phyloP scores from a whole-genome alignment of 768 basidiomycete species.

The Pulveroboletus sp. region DNA sequence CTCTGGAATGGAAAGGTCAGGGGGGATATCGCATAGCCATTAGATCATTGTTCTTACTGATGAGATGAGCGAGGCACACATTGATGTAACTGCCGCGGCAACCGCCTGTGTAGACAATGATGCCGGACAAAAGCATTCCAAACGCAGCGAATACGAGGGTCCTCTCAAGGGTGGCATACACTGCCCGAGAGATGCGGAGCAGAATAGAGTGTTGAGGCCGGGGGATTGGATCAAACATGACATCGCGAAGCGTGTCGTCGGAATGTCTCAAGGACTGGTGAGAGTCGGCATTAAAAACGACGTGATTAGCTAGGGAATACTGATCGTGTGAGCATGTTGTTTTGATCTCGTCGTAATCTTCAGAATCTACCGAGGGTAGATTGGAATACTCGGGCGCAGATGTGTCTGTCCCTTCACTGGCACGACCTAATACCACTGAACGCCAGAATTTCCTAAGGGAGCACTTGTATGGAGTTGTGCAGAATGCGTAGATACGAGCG shows the following conservation, averaged over 20 bases:
- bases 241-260: slow-evolving; percentile 53
- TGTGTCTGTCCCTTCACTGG: slow-evolving; percentile 28
- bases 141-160: slow-evolving; percentile 69
- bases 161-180: slow-evolving; percentile 57
- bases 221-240: slow-evolving; percentile 19
- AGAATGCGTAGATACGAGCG: slow-evolving; percentile 49
- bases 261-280: slow-evolving; percentile 43
- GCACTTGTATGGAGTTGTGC: slow-evolving; percentile 41
- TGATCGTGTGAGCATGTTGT: slow-evolving; percentile 30
- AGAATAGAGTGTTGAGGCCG: slow-evolving; percentile 26
- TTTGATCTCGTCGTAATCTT: slow-evolving; percentile 51
- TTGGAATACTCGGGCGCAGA: slow-evolving; percentile 49
- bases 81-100: slow-evolving; percentile 78
- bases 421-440: slow-evolving; percentile 51
- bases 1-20: slow-evolving; percentile 44
- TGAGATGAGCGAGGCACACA: slow-evolving; percentile 84
- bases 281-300: slow-evolving; percentile 48
- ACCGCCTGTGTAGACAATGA: slow-evolving; percentile 81
- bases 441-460: slow-evolving; percentile 52
- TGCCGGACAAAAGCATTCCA: slow-evolving; percentile 60
- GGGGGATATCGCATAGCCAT: background rate
- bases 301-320: slow-evolving; percentile 51
- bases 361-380: slow-evolving; percentile 52
- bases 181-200: slow-evolving; percentile 41
- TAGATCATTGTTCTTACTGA: slow-evolving; percentile 53